phyloP scores from a whole-genome alignment of 257 asterid genomes.

The Plantago ovata region DNA sequence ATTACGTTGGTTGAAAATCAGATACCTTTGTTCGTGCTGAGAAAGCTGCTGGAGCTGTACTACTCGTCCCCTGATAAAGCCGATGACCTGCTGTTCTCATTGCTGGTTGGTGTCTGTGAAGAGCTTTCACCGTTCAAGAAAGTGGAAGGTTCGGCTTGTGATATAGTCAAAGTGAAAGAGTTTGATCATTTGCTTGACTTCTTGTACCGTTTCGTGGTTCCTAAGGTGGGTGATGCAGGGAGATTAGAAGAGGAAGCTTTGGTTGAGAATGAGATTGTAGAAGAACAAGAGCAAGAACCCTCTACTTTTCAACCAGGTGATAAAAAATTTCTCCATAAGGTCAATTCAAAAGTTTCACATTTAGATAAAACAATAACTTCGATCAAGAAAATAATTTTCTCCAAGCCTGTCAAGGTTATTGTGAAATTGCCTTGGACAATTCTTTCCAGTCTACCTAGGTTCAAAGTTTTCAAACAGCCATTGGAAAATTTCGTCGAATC shows the following conservation, averaged over 20 bases:
- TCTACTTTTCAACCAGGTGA: background rate
- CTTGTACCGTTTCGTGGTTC: conserved; percentile 43
- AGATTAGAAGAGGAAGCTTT: background rate
- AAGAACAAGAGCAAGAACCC: background rate
- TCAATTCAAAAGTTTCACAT: background rate
- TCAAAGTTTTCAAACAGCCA: conserved; percentile 20
- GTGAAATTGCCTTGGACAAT: conserved; percentile 30
- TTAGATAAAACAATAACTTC: background rate
- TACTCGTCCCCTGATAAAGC: conserved; percentile 28
- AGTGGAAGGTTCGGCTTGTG: background rate
- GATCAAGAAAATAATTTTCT: conserved; percentile 15
- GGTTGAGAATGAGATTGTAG: conserved; percentile 7
- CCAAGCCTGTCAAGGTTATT: conserved; percentile 23
- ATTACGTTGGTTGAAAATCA: conserved; percentile 63
- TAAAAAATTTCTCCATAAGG: background rate
- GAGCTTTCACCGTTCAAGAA: conserved; percentile 7
- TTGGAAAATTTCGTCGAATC: conserved; percentile 3
- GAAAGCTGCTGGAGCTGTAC: conserved; percentile 40
- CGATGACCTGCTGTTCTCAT: conserved; percentile 25
- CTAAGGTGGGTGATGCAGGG: conserved; percentile 11
- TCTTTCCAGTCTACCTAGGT: conserved; percentile 23
- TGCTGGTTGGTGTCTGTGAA: conserved; percentile 10
- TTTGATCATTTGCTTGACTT: conserved; percentile 48
- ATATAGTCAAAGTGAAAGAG: conserved; percentile 2
- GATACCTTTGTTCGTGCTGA: conserved; percentile 44